Base-by-base conservation (phyloP, 2,329 filamentous ascomycete species). In the Aspergillus piperis region DNA sequence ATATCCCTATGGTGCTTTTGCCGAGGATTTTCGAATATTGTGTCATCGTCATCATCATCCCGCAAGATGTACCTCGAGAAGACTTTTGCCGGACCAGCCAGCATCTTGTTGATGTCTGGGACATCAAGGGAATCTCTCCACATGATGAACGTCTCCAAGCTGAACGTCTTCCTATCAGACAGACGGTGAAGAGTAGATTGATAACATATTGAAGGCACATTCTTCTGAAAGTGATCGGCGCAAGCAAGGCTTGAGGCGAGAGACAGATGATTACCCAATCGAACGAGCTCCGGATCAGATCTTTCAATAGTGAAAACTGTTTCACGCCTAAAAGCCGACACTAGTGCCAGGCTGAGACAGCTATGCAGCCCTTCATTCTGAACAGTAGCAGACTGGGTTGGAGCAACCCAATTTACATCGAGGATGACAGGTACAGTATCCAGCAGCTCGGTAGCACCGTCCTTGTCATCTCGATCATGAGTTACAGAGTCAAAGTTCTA, bases 51-150 rank as follows among this genome's bases (percentile, higher is more conserved):
- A 21, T 63, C 61, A 36, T 64, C 36, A 36, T 71, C 63, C 25
- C 68, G 64, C 17, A 74, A 61, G 19, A 71, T 66, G 62, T 75
- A 78, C 57, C 49, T 67, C 13, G 62, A 66, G 54, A 77, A 74
- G 7, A 69, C 64, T 17, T 62, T 57, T 11, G 65, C 60, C 2
- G 64, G 60, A 23, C 57, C 58, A 52, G 62, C 52, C 13, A 59
- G 60, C 38, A 71, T 23, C 27, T 62, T 65, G 8, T 57, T 64
- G 13, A 68, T 32, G 47, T 68, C 63, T 1, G 69, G 61, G 3
- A 71, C 68, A 10, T 71, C 62, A 21, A 73, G 49, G 13, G 74
- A 75, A 51, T 78, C 70, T 48, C 62, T 73, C 75, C 75, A 78
- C 19, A 78, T 57, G 11, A 73, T 59, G 25, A 69, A 64, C 1